phyloP scores from a whole-genome alignment of 768 basidiomycete genomes.

The Kwoniella mangroviensis region DNA sequence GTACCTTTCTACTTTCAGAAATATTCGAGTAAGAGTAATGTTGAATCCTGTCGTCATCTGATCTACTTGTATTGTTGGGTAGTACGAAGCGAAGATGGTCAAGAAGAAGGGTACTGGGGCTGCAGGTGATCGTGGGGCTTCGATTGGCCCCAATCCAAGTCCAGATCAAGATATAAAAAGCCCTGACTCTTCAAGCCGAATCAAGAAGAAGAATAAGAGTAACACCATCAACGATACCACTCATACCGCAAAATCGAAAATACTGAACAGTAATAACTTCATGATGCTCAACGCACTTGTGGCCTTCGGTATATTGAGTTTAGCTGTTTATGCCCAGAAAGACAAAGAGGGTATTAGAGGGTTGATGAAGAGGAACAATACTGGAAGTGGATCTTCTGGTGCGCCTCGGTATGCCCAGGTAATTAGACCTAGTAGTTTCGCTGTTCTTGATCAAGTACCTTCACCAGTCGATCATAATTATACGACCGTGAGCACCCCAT shows the following conservation, averaged over 20 bases:
- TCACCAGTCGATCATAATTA: conserved; percentile 34
- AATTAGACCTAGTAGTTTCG: conserved; percentile 39
- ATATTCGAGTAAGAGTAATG: no score
- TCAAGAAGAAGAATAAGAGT: neutral
- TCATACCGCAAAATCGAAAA: neutral
- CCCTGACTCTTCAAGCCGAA: neutral
- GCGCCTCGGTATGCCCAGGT: conserved; percentile 36
- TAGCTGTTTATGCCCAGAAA: neutral
- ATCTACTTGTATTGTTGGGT: no score
- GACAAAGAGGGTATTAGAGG: neutral
- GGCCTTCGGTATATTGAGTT: neutral
- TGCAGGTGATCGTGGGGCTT: no score
- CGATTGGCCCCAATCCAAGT: no score
- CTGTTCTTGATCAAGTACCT: conserved; percentile 36
- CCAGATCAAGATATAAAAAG: no score
- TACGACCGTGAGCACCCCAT: conserved; percentile 27
- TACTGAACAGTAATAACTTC: neutral
- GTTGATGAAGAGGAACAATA: neutral
- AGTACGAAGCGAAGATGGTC: no score
- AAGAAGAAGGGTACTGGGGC: no score
- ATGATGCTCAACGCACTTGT: neutral
- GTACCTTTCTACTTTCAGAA: no score
- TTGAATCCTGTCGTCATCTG: no score
- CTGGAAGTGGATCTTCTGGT: neutral
- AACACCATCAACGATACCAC: neutral